Percentiles rank a stretch among this genome's conserved stretches.
These are phyloP conservation scores for Marasmius fiardii DNA, from an alignment of 1,284 basidiomycete species.

Conservation along the genomic window DNA sequence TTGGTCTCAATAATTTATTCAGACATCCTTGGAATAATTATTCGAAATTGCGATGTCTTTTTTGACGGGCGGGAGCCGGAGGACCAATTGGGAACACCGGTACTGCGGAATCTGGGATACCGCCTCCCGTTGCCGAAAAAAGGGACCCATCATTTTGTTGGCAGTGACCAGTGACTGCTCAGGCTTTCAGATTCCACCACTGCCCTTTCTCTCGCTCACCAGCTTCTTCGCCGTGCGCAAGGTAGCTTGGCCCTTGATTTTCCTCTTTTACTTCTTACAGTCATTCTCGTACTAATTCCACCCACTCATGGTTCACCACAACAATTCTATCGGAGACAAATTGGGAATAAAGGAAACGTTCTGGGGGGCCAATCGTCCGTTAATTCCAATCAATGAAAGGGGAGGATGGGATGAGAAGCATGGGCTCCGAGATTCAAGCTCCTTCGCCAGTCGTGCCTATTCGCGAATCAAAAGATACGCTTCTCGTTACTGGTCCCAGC, in stretches of 20 bases:
- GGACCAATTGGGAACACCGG: no score
- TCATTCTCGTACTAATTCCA: background rate
- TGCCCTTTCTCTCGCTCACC: background rate
- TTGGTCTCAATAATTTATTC: no score
- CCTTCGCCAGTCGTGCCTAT: background rate
- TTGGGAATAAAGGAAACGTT: background rate
- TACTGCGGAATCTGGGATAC: no score
- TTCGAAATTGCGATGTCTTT: no score
- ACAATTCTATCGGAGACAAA: background rate
- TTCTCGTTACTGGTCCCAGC: constrained; percentile 1
- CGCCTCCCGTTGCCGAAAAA: no score
- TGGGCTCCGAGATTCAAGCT: constrained; percentile 12
- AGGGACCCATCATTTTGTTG: no score
- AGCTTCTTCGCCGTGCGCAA: background rate
- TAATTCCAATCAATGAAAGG: background rate
- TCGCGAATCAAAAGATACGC: background rate
- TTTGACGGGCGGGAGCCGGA: no score
- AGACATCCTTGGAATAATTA: no score
- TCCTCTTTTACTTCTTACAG: background rate
- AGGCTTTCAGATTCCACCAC: background rate
- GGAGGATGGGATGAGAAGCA: constrained; percentile 12
- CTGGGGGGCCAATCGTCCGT: background rate
- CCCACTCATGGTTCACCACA: background rate
- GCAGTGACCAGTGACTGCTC: no score
- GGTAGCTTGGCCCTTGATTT: background rate